Conservation (phyloP, 495 filamentous ascomycete genomes). For the Neurospora hispaniola region DNA sequence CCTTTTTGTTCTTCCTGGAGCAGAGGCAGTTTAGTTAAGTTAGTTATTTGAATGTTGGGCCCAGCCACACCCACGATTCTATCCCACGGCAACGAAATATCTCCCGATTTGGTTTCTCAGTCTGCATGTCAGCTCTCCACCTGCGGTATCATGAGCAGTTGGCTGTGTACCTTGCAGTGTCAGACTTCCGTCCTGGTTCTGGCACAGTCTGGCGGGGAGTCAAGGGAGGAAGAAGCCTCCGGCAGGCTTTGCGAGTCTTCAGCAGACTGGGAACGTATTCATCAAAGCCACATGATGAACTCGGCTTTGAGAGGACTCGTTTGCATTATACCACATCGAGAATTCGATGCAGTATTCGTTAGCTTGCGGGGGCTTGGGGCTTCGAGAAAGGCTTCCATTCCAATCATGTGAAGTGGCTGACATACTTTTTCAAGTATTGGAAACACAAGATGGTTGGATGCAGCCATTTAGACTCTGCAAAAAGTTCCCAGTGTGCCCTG, state of each 20-base stretch:
- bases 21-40: not conserved
- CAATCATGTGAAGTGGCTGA: not conserved
- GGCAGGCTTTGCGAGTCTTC: not conserved
- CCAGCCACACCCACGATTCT: not conserved
- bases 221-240: not conserved
- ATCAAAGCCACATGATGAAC: not conserved
- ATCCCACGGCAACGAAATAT: not conserved
- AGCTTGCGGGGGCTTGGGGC: not conserved
- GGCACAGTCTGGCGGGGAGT: not conserved
- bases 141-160: not conserved
- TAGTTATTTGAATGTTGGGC: not conserved
- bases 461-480: not conserved
- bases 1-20: not conserved
- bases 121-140: not conserved
- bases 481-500: not conserved
- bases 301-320: not conserved
- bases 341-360: not conserved
- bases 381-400: not conserved
- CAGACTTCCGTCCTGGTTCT: not conserved
- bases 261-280: not conserved
- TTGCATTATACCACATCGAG: not conserved
- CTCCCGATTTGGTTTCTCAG: not conserved
- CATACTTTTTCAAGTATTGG: not conserved
- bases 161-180: not conserved
- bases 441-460: not conserved